These are phyloP conservation scores for Nicotiana sylvestris DNA, from an alignment of 257 asterid genomes.

Conservation along the genomic window DNA sequence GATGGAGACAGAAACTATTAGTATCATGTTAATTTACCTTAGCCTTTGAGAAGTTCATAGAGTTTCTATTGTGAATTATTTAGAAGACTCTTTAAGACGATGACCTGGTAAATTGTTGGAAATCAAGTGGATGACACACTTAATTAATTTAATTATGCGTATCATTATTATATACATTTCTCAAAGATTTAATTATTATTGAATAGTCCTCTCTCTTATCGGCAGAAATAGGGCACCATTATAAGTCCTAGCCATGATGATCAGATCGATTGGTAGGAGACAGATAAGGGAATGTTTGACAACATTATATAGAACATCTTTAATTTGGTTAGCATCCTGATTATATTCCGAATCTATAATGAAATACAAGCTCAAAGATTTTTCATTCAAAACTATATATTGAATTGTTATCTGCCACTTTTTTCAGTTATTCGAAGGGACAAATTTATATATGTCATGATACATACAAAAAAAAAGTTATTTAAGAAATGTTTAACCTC, in stretches of 20 bases:
- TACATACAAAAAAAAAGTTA: neutral
- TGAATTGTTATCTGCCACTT: neutral
- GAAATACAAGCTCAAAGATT: neutral
- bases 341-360: neutral
- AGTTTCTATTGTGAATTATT: neutral
- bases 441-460: neutral
- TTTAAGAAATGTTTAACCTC: neutral
- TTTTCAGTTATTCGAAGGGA: neutral
- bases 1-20: neutral
- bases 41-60: neutral
- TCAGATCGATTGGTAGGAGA: neutral
- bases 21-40: neutral
- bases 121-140: neutral
- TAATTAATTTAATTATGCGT: neutral
- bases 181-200: neutral
- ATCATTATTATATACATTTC: neutral
- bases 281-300: slow-evolving; percentile 1
- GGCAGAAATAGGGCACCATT: neutral
- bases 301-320: neutral
- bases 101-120: neutral
- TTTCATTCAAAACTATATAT: neutral
- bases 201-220: neutral
- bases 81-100: neutral
- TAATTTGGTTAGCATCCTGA: neutral
- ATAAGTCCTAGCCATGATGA: slow-evolving; percentile 9